These are phyloP conservation scores for Botrytis elliptica DNA, from an alignment of 2,329 filamentous ascomycete genomes.

Conservation along the genomic window DNA sequence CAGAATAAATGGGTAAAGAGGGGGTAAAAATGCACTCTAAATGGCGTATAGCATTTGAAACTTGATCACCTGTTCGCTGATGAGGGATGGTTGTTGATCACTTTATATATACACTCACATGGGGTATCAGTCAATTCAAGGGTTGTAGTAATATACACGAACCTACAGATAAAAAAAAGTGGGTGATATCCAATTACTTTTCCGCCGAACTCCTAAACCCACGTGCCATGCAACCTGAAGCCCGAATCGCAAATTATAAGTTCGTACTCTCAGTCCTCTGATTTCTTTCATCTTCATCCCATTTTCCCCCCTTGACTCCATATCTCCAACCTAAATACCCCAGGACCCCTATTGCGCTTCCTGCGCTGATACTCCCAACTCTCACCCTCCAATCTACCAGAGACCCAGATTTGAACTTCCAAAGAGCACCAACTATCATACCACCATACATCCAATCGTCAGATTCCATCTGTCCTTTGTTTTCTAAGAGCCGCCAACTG, in stretches of 20 bases:
- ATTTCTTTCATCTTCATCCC: slow-evolving; percentile 12
- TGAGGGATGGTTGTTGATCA: not conserved
- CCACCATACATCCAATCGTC: slow-evolving; percentile 56
- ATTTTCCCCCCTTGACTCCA: slow-evolving; percentile 46
- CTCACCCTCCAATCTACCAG: slow-evolving; percentile 43
- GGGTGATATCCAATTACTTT: not conserved
- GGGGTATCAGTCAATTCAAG: not conserved
- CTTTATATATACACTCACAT: not conserved
- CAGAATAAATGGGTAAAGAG: not conserved
- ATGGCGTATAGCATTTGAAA: slow-evolving; percentile 18
- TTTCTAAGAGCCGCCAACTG: slow-evolving; percentile 62
- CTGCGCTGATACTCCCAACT: slow-evolving; percentile 48
- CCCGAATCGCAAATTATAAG: not conserved
- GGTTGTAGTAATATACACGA: not conserved
- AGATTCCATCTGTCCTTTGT: slow-evolving; percentile 53
- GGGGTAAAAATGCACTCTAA: slow-evolving; percentile 6
- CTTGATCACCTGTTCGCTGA: not conserved
- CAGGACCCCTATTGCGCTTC: slow-evolving; percentile 50
- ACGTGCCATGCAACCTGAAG: not conserved
- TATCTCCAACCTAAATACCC: slow-evolving; percentile 52
- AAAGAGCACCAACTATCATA: slow-evolving; percentile 39
- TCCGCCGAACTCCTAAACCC: not conserved
- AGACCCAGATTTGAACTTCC: slow-evolving; percentile 28
- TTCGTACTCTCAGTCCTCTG: not conserved
- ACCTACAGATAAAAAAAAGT: not conserved